Conservation (phyloP, 768 basidiomycete species). For the Pholiota conissans region DNA sequence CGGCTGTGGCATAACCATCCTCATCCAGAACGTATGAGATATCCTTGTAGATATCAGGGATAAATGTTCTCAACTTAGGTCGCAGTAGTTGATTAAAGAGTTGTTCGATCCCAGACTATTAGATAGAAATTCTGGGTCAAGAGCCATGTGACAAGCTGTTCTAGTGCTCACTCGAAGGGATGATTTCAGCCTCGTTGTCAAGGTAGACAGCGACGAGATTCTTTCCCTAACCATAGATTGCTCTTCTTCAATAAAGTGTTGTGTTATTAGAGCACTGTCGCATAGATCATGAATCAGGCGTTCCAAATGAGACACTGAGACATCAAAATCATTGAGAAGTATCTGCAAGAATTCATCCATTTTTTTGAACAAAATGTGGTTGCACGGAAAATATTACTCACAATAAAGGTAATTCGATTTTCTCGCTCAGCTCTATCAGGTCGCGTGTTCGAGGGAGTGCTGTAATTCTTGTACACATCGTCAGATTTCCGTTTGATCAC, state of each 20-base stretch:
- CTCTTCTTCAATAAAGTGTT: conserved; percentile 68
- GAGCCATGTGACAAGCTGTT: not conserved
- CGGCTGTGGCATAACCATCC: conserved; percentile 78
- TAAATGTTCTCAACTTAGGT: conserved; percentile 79
- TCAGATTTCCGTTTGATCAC: conserved; percentile 87
- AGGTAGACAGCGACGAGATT: conserved; percentile 49
- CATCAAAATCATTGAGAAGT: conserved; percentile 90
- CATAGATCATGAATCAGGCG: conserved; percentile 70
- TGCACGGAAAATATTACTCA: conserved; percentile 39
- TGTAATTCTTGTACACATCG: conserved; percentile 69
- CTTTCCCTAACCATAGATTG: conserved; percentile 47
- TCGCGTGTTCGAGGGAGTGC: conserved; percentile 44
- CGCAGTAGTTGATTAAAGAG: conserved; percentile 94
- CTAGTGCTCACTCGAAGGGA: conserved; percentile 61
- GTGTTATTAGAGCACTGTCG: conserved; percentile 52
- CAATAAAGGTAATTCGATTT: conserved; percentile 77
- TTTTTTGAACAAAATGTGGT: not conserved
- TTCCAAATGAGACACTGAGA: conserved; percentile 88
- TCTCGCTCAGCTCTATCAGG: conserved; percentile 83
- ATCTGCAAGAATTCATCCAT: conserved; percentile 47
- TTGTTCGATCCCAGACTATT: conserved; percentile 83
- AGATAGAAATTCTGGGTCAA: not conserved
- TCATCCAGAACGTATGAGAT: conserved; percentile 89
- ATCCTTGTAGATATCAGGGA: conserved; percentile 89
- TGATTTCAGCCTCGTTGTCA: conserved; percentile 65